Percentiles rank a stretch among this genome's conserved stretches.
Conservation (phyloP, 495 filamentous ascomycete genomes). For the Talaromyces borbonicus region DNA sequence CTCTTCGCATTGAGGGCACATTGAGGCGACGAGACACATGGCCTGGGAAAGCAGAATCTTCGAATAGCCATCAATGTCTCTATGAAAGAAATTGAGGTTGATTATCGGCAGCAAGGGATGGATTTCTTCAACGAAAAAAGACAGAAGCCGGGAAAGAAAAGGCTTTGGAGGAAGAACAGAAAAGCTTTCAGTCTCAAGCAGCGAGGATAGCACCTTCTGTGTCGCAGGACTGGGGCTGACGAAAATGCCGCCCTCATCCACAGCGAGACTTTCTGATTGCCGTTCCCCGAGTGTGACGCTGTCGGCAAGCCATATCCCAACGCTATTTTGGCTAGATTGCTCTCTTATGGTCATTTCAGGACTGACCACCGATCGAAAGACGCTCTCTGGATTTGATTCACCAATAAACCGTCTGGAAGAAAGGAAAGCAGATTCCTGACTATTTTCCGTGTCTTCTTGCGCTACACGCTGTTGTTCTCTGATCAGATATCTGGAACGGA, state of each 20-base stretch:
- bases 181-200: neutral
- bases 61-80: neutral
- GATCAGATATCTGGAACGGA: neutral
- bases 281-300: neutral
- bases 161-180: neutral
- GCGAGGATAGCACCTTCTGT: neutral
- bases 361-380: neutral
- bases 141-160: neutral
- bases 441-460: neutral
- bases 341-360: neutral
- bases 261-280: neutral
- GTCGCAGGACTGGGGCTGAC: neutral
- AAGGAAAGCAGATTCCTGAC: neutral
- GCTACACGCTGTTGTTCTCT: neutral
- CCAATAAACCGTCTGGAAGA: neutral
- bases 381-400: neutral
- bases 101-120: slow-evolving; percentile 1
- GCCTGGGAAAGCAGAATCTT: slow-evolving; percentile 1
- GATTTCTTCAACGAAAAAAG: slow-evolving; percentile 1
- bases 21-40: slow-evolving; percentile 1
- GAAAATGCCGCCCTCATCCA: neutral
- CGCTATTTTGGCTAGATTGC: neutral
- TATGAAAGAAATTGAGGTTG: neutral
- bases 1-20: neutral
- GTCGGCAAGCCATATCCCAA: slow-evolving; percentile 1